These are phyloP conservation scores for Mucor saturninus DNA, from an alignment of 371 early-diverging fungal genomes.

Conservation along the genomic window DNA sequence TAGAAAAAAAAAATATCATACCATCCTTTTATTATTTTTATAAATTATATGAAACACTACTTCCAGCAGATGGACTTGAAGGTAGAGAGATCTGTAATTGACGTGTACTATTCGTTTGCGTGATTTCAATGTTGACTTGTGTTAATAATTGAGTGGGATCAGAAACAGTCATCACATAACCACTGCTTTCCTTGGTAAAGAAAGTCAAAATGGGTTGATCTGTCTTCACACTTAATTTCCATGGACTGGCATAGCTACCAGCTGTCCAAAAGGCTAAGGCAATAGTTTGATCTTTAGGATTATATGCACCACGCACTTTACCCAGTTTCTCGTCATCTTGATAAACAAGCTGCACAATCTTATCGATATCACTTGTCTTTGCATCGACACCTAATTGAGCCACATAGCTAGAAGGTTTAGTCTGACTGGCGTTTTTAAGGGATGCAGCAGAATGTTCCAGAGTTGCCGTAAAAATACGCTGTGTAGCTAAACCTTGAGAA, in stretches of 20 bases:
- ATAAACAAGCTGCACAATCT: conserved; percentile 6
- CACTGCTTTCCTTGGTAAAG: conserved; percentile 1
- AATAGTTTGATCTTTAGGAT: conserved; percentile 9
- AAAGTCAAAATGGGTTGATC: conserved; percentile 21
- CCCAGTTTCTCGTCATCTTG: conserved; percentile 16
- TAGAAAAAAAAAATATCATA: conserved; percentile 7
- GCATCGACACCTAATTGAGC: conserved; percentile 15
- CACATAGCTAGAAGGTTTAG: conserved; percentile 12
- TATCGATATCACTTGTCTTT: neutral
- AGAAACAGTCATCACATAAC: conserved; percentile 20
- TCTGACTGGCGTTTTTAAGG: neutral
- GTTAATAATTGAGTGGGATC: conserved; percentile 34
- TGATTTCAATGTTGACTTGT: conserved; percentile 13
- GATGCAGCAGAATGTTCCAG: conserved; percentile 11
- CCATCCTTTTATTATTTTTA: conserved; percentile 6
- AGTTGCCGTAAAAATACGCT: conserved; percentile 28
- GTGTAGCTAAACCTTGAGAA: conserved; percentile 22
- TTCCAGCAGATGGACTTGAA: conserved; percentile 16
- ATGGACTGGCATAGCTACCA: conserved; percentile 10
- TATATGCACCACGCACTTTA: conserved; percentile 21
- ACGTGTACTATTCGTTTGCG: neutral
- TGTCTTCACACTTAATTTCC: conserved; percentile 9
- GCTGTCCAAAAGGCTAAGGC: conserved; percentile 31
- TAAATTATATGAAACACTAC: conserved; percentile 9
- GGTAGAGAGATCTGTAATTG: conserved; percentile 13